These are phyloP conservation scores for Whalleya microplaca DNA, from an alignment of 2,329 filamentous ascomycete genomes.

Conservation along the genomic window DNA sequence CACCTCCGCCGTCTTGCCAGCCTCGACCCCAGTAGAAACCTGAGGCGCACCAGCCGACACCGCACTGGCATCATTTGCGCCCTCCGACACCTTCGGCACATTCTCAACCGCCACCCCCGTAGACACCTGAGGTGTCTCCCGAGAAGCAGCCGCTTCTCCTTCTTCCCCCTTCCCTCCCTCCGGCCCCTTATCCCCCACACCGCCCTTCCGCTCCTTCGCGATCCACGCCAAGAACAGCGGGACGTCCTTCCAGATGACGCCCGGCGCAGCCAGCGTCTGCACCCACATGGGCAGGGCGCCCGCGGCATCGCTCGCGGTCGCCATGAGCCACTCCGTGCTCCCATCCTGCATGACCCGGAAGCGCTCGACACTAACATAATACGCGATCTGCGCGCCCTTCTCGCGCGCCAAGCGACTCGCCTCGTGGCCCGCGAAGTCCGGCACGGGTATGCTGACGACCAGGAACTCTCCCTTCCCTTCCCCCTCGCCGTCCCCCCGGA, in stretches of 20 bases:
- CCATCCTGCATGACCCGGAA: conserved; percentile 50
- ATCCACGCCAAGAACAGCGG: conserved; percentile 69
- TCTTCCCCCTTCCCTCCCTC: conserved; percentile 1
- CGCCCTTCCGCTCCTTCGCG: conserved; percentile 43
- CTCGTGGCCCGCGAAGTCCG: conserved; percentile 42
- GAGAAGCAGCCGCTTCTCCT: not conserved
- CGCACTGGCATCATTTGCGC: conserved; percentile 1
- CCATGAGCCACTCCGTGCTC: conserved; percentile 76
- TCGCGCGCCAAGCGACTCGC: conserved; percentile 42
- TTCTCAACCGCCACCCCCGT: conserved; percentile 15
- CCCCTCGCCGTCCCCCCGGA: conserved; percentile 35
- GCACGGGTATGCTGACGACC: conserved; percentile 60
- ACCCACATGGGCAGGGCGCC: conserved; percentile 68
- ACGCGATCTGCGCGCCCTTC: conserved; percentile 56
- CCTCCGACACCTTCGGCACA: conserved; percentile 17
- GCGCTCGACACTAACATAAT: conserved; percentile 69
- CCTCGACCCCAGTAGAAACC: conserved; percentile 15
- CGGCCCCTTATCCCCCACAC: not conserved
- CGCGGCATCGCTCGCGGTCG: conserved; percentile 71
- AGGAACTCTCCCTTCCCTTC: conserved; percentile 50
- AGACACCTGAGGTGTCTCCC: conserved; percentile 10
- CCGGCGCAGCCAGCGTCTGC: conserved; percentile 66
- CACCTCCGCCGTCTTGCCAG: conserved; percentile 8
- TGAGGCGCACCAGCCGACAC: conserved; percentile 8
- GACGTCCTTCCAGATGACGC: conserved; percentile 71